Base-by-base conservation (phyloP, 805 yeast species). In the Teunomyces cretensis region DNA sequence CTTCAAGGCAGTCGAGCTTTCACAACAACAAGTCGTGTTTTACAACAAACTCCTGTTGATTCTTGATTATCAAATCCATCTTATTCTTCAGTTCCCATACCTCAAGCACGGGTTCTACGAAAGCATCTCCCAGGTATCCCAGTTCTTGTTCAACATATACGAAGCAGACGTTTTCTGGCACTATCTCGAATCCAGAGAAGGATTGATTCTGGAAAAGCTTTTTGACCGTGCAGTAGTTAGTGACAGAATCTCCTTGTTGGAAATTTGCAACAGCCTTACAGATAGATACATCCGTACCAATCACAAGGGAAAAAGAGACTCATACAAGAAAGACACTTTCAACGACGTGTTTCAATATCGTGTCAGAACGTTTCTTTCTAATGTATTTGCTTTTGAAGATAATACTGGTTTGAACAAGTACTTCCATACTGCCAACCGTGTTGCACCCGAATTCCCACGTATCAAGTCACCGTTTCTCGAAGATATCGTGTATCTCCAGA, bases 351-450 rank as follows among this genome's bases (percentile, higher is more conserved):
- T 72, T 27, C 71, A 69, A 32, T 63, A 57, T 30, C 55, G 75
- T 24, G 68, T 72, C 4, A 56, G 73, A 30, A 41, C 51, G 1
- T 71, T 70, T 42, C 54, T 70, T 16, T 54, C 72, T 14, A 60
- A 58, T 27, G 43, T 69, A 12, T 60, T 72, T 40, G 53, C 61
- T 12, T 57, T 70, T 33, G 76, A 72, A 40, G 77, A 72, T 46
- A 71, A 68, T 51, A 72, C 77, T 3, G 77, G 77, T 1, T 59
- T 72, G 43, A 72, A 72, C 51, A 69, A 69, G 54, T 66, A 66
- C 47, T 70, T 69, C 45, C 51, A 58, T 17, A 38, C 55, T 1
- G 62, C 75, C 9, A 61, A 64, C 40, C 50, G 70, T 33, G 51
- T 45, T 9, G 50, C 53, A 6, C 52, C 57, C 8, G 67, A 63